Base-by-base conservation (phyloP, 805 yeast genomes). In the Metschnikowia lachancei region DNA sequence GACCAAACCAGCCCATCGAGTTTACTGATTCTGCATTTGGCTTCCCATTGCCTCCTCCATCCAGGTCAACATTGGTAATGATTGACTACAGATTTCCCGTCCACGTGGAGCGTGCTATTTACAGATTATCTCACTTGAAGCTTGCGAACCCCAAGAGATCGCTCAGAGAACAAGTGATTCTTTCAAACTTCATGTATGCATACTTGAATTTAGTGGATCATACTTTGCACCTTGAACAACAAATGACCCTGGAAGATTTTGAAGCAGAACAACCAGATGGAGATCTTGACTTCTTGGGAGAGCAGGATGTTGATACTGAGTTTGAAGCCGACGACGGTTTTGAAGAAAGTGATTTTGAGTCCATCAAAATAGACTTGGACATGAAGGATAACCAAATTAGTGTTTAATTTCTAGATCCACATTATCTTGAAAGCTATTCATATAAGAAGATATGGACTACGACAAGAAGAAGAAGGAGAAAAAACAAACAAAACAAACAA, bases 101-200 rank as follows among this genome's bases (percentile, higher is more conserved):
- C 38, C 97, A 92, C 64, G 95, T 94, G 36, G 99, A 94, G 65
- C 76, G 99, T 34, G 99, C 99, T 0, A 87, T 94, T 42, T 94
- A 94, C 65, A 73, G 99, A 46, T 73, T 94, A 46, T 87, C 96
- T 43, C 99, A 94, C 66, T 70, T 94, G 62, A 94, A 94, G 64
- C 74, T 94, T 53, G 96, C 98, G 20, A 95, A 94, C 65, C 92
- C 98, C 1, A 86, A 89, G 61, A 74, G 98, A 49, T 94, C 95
- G 24, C 69, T 94, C 51, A 76, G 90, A 32, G 97, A 94, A 63
- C 99, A 94, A 63, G 99, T 94, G 1, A 65, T 94, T 41, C 69
- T 94, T 53, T 88, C 97, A 49, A 94, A 94, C 64, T 94, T 94
- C 78, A 94, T 94, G 99, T 94, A 94, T 62, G 92, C 97, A 0